Percentiles rank a stretch among this genome's conserved stretches.
Conservation (phyloP, 768 basidiomycete species). For the Antrodiella citrinella region DNA sequence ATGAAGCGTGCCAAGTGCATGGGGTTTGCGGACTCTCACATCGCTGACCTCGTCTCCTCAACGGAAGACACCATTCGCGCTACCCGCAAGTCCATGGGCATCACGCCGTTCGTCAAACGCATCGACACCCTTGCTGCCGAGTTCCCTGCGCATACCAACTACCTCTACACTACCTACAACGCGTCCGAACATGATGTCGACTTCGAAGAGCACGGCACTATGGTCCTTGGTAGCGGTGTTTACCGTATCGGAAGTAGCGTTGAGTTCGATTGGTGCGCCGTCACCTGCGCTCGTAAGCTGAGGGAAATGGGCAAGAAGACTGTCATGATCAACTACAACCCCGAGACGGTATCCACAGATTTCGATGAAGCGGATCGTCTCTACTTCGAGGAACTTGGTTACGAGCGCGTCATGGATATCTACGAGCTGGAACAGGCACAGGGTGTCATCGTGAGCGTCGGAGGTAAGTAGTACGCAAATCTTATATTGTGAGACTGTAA, state of each 20-base stretch:
- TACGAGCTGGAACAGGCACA: slow-evolving; percentile 92
- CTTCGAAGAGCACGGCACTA: slow-evolving; percentile 96
- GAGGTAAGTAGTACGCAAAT: slow-evolving; percentile 47
- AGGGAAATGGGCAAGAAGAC: slow-evolving; percentile 90
- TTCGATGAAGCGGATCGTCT: slow-evolving; percentile 99
- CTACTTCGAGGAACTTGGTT: slow-evolving; percentile 98
- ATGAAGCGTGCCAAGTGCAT: slow-evolving; percentile 85
- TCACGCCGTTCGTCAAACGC: slow-evolving; percentile 97
- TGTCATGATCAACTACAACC: slow-evolving; percentile 99
- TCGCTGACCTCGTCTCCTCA: slow-evolving; percentile 69
- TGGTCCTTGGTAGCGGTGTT: slow-evolving; percentile 97
- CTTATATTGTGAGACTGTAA: background rate
- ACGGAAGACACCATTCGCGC: slow-evolving; percentile 76
- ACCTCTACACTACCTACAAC: slow-evolving; percentile 99
- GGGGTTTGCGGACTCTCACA: slow-evolving; percentile 93
- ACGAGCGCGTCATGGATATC: slow-evolving; percentile 98
- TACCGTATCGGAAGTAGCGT: slow-evolving; percentile 98
- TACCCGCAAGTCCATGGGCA: slow-evolving; percentile 75
- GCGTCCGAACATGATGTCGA: slow-evolving; percentile 92
- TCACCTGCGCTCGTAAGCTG: slow-evolving; percentile 91
- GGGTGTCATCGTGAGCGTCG: slow-evolving; percentile 94
- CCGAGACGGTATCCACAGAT: slow-evolving; percentile 98
- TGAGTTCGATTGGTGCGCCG: slow-evolving; percentile 99
- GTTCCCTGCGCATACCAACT: slow-evolving; percentile 97
- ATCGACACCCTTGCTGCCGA: slow-evolving; percentile 99